Base-by-base conservation (phyloP, 176 grass and related monocot species). In the Oryza longistaminata region DNA sequence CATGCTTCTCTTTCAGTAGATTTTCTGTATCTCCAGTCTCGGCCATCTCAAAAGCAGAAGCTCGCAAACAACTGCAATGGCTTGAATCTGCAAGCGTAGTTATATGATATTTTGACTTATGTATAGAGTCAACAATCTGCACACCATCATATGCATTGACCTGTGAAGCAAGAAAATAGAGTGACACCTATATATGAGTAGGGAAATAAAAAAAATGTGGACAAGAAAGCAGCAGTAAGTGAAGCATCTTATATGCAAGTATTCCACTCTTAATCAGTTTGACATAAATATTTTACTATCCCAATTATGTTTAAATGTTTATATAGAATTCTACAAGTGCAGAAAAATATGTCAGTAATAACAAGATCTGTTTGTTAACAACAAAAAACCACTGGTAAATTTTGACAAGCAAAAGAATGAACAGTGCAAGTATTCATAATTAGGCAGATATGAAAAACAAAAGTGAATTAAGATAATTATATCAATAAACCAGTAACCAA, bases 101-200 rank as follows among this genome's bases (percentile, higher is more conserved):
- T 83, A 98, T 88, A 88, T 93, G 86, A 95, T 92, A 98, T 86
- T 98, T 98, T 7, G 87, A 88, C 78, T 87, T 85, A 83, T 95
- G 89, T 62, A 90, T 85, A 16, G 93, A 93, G 82, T 93, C 87
- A 90, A 98, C 58, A 3, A 98, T 73, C 62, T 81, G 87, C 44
- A 93, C n/a, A 69, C 78, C 82, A 83, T 98, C 91, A 83, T 90
- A 98, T 27, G 88, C 88, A 87, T 98, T 95, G 78, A 95, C 96
- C 96, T 98, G 84, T 50, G 49, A 64, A 85, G 21, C 66, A 92
- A 84, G 33, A 68, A 82, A 78, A 45, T 25, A 71, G 39, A 52
- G 69, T 55, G 68, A 75, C 64, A 44, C 58, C 22, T 34, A 58
- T 70, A 13, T 22, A 67, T 79, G 61, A 80, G 50, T 81, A 76